phyloP scores from a whole-genome alignment of 345 rosid genomes.

The Bruguiera gymnorhiza region DNA sequence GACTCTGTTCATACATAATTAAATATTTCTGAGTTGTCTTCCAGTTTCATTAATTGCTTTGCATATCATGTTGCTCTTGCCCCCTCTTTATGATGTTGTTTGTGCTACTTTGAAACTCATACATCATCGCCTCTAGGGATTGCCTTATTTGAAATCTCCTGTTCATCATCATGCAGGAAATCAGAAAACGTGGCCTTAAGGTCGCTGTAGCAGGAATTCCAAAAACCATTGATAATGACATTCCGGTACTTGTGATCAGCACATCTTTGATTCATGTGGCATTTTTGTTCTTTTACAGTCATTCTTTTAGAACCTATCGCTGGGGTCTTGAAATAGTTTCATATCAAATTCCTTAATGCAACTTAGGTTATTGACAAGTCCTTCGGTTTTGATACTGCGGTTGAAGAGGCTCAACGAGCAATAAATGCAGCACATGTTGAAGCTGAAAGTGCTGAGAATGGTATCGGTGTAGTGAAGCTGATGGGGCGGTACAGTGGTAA shows the following conservation, averaged over 20 bases:
- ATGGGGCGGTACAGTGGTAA: conserved; percentile 89
- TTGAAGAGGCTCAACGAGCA: conserved; percentile 96
- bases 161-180: conserved; percentile 49
- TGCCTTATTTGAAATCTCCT: conserved; percentile 4
- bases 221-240: conserved; percentile 90
- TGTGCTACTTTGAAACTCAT: background rate
- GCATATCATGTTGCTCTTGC: background rate
- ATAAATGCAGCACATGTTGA: conserved; percentile 92
- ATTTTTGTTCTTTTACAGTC: conserved; percentile 2
- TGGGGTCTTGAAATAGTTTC: conserved; percentile 10
- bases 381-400: conserved; percentile 91
- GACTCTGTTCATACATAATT: background rate
- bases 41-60: background rate
- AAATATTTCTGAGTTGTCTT: background rate
- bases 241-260: conserved; percentile 52
- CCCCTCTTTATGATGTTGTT: background rate
- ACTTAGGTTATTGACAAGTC: conserved; percentile 86
- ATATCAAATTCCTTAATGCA: conserved; percentile 11
- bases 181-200: conserved; percentile 72
- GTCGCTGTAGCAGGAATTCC: conserved; percentile 87
- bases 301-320: background rate
- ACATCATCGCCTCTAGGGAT: background rate
- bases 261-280: conserved; percentile 11
- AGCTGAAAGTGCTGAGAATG: conserved; percentile 68
- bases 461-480: conserved; percentile 84